These are phyloP conservation scores for Aphanomyces euteiches DNA, from an alignment of 352 stramenopile species.

Conservation along the genomic window DNA sequence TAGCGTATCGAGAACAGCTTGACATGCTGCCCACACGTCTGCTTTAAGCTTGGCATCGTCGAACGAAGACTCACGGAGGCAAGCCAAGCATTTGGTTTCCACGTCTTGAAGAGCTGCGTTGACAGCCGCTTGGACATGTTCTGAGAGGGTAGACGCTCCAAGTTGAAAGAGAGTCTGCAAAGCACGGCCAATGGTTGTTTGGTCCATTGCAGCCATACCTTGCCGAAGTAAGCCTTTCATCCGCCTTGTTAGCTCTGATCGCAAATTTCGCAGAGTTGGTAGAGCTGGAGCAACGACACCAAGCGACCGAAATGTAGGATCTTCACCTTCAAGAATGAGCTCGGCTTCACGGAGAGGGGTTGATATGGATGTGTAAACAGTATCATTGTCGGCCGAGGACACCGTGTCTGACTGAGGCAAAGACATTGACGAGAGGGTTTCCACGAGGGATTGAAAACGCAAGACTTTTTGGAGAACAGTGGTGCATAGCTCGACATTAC, in stretches of 20 bases:
- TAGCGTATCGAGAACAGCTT: conserved; percentile 73
- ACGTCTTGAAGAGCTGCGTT: conserved; percentile 83
- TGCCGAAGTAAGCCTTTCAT: conserved; percentile 22
- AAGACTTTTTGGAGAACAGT: conserved; percentile 68
- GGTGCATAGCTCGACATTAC: conserved; percentile 70
- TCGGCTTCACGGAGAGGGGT: conserved; percentile 77
- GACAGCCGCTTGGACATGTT: conserved; percentile 66
- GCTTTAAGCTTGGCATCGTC: conserved; percentile 47
- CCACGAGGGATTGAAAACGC: conserved; percentile 70
- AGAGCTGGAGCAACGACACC: conserved; percentile 58
- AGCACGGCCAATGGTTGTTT: conserved; percentile 48
- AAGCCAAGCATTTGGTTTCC: conserved; percentile 54
- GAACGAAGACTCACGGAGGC: conserved; percentile 51
- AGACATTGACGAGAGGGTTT: conserved; percentile 44
- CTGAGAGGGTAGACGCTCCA: conserved; percentile 43
- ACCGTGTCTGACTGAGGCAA: conserved; percentile 34
- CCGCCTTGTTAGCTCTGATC: conserved; percentile 4
- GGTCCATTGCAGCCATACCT: conserved; percentile 22
- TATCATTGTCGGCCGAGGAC: conserved; percentile 20
- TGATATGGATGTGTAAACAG: conserved; percentile 30
- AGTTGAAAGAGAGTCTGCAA: conserved; percentile 81
- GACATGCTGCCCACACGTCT: conserved; percentile 74
- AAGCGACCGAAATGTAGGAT: conserved; percentile 60
- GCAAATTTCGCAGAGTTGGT: conserved; percentile 30
- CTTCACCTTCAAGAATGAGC: conserved; percentile 33